A percentile compares a stretch with the other conserved stretches of the same genome.
These are phyloP conservation scores for Circinella minor DNA, from an alignment of 371 early-diverging fungal genomes.

Conservation along the genomic window DNA sequence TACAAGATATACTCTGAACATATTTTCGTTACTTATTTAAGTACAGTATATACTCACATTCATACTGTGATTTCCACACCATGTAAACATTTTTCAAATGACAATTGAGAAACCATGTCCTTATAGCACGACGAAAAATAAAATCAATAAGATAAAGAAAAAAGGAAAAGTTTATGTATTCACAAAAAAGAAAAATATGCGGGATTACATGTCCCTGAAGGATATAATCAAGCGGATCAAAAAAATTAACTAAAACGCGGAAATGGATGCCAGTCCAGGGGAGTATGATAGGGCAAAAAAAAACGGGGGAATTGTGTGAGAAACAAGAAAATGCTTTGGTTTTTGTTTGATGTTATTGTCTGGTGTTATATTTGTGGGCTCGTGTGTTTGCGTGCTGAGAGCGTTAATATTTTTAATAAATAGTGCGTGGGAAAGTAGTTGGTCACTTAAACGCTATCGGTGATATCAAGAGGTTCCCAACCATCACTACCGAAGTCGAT, in stretches of 20 bases:
- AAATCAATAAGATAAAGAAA: background rate
- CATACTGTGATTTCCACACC: no score
- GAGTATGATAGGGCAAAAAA: background rate
- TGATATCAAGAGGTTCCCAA: constrained; percentile 29
- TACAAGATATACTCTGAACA: no score
- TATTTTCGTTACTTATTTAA: no score
- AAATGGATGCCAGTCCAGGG: background rate
- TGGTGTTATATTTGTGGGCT: background rate
- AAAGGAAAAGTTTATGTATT: constrained; percentile 2
- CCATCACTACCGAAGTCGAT: constrained; percentile 27
- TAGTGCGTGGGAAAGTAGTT: background rate
- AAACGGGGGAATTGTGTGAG: constrained; percentile 1
- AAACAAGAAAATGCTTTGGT: background rate
- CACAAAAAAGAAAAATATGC: constrained; percentile 4
- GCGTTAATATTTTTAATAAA: background rate
- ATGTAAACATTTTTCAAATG: no score
- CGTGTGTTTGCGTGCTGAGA: background rate
- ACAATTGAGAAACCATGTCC: no score
- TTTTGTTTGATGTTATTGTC: no score
- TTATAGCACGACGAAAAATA: no score
- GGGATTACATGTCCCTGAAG: constrained; percentile 4
- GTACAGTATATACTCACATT: no score
- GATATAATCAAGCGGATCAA: background rate
- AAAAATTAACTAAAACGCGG: background rate
- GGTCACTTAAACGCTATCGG: constrained; percentile 25